Conservation (phyloP, 176 grass and related monocot species). For the Juncus effusus region DNA sequence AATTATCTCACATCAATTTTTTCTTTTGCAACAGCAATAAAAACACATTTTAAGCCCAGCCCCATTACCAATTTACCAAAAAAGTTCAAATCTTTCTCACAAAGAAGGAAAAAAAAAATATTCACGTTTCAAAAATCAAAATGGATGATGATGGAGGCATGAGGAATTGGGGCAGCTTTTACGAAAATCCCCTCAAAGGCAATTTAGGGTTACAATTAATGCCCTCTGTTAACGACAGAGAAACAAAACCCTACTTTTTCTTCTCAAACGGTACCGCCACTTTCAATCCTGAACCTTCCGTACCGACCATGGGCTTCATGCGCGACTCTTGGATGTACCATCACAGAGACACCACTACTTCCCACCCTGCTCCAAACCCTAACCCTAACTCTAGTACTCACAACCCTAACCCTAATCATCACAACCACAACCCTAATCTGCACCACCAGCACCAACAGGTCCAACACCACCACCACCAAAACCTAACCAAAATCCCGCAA, state of each 20-base stretch:
- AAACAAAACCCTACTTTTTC: slow-evolving; percentile 22
- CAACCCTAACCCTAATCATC: slow-evolving; percentile 15
- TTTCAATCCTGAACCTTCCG: slow-evolving; percentile 22
- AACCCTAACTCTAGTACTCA: slow-evolving; percentile 7
- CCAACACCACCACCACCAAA: slow-evolving; percentile 8
- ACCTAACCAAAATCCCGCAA: slow-evolving; percentile 25
- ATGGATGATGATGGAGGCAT: slow-evolving; percentile 20
- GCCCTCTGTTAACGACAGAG: slow-evolving; percentile 15
- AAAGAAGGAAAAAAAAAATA: no score
- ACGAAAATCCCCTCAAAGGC: background rate
- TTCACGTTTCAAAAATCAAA: slow-evolving; percentile 10
- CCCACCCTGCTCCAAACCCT: background rate
- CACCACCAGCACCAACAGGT: slow-evolving; percentile 16
- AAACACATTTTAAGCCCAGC: background rate
- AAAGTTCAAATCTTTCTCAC: no score
- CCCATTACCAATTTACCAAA: no score
- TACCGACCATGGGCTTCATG: slow-evolving; percentile 2
- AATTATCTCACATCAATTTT: background rate
- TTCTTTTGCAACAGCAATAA: slow-evolving; percentile 11
- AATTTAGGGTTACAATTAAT: slow-evolving; percentile 17
- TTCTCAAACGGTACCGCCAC: slow-evolving; percentile 1
- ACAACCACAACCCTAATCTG: slow-evolving; percentile 3
- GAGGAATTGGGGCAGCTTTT: slow-evolving; percentile 16
- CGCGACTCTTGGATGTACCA: slow-evolving; percentile 10
- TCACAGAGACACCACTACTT: background rate